Base-by-base conservation (phyloP, 192 early-diverging fungal species). In the Gryganskiella cystojenkinii region DNA sequence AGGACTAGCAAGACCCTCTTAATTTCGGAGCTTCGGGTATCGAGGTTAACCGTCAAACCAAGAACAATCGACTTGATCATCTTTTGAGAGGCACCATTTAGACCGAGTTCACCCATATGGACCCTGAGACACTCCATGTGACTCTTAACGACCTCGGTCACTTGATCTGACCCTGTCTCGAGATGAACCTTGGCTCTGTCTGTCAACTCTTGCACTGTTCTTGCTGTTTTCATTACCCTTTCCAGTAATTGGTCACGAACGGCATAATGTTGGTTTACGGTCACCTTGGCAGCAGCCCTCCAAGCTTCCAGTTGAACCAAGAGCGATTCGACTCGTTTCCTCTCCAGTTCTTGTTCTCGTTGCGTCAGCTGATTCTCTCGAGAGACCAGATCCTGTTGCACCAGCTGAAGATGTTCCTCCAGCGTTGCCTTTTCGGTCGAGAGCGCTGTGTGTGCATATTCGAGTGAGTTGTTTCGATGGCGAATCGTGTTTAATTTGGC, bases 111-210 rank as follows among this genome's bases (percentile, higher is more conserved):
- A 24, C 40, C 27, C 13, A 65, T 55, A 17, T 78, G 74, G 15
- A 69, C 60, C 8, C 31, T 52, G 1, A 78, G 37, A 34, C 74
- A 78, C 15, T 78, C 74, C 5, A 78, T 28, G 37, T 78, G 74
- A 14, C 66, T 69, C 25, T 68, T 68, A 37, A 67, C 55, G 8
- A 78, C 42, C 56, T 68, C 74, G 3, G 22, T 34, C 3, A 78
- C 62, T 31, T 78, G 74, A n/a, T 78, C 74, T 19, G 74, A 62
- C 20, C 74, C 74, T 4, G 74, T 78, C 40, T 78, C 74, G n/a
- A 78, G 52, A 50, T 78, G 74, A 33, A 78, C 40, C 43, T 47
- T 62, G n/a, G 74, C 65, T 14, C 66, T 43, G 20, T 78, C 74
- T 14, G 64, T 13, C 20, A 78, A 33, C 34, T 78, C 74, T 24